phyloP scores from a whole-genome alignment of 768 basidiomycete species.

The Cystoderma amianthinum region DNA sequence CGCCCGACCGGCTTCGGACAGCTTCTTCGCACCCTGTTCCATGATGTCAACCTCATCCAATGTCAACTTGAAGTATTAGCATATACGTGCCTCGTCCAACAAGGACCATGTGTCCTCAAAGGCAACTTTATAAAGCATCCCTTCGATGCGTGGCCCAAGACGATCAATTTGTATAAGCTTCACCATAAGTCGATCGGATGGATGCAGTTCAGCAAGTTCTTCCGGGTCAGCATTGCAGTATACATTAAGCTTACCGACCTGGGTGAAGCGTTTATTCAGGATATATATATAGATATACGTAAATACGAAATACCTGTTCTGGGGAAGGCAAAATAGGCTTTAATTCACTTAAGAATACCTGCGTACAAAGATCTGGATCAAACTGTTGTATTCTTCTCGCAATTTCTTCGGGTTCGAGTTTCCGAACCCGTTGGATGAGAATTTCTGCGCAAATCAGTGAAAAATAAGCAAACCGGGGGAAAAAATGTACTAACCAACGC shows the following conservation, averaged over 20 bases:
- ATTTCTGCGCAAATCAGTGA: conserved; percentile 54
- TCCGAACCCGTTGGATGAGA: conserved; percentile 82
- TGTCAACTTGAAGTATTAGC: conserved; percentile 1
- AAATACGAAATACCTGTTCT: conserved; percentile 68
- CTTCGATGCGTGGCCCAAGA: conserved; percentile 79
- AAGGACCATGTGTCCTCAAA: conserved; percentile 84
- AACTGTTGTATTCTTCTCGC: conserved; percentile 80
- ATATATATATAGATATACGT: background rate
- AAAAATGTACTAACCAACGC: conserved; percentile 62
- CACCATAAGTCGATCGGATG: conserved; percentile 95
- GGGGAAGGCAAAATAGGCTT: conserved; percentile 86
- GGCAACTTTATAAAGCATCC: conserved; percentile 89
- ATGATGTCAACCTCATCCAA: conserved; percentile 3
- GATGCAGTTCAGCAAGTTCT: conserved; percentile 85
- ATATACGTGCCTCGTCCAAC: conserved; percentile 71
- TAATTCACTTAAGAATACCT: conserved; percentile 84
- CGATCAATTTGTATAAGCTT: conserved; percentile 93
- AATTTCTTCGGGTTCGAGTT: conserved; percentile 81
- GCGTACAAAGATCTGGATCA: conserved; percentile 80
- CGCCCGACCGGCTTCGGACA: conserved; percentile 75
- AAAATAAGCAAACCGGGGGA: background rate
- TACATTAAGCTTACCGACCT: conserved; percentile 86
- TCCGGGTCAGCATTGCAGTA: conserved; percentile 83
- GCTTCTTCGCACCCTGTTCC: conserved; percentile 69
- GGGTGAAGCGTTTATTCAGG: background rate